These are phyloP conservation scores for Ilyonectria destructans DNA, from an alignment of 2,329 filamentous ascomycete genomes.

Conservation along the genomic window DNA sequence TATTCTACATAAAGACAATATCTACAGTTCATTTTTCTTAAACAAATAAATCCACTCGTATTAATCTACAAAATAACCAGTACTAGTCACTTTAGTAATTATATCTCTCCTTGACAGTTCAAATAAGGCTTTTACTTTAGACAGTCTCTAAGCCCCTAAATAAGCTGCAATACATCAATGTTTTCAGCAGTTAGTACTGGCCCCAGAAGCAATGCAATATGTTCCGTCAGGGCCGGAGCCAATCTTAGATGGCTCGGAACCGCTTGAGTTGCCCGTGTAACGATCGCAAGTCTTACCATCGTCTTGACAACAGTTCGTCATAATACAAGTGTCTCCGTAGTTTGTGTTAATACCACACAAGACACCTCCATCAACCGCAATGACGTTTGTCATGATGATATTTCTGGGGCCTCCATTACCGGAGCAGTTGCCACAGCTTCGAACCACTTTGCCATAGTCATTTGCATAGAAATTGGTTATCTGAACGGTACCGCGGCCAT, in stretches of 20 bases:
- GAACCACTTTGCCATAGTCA: conserved; percentile 66
- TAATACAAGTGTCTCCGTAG: conserved; percentile 46
- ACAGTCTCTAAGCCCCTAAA: too few relatives aligned
- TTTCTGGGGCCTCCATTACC: conserved; percentile 41
- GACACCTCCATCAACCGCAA: conserved; percentile 44
- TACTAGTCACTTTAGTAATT: too few relatives aligned
- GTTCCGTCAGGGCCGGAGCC: conserved; percentile 39
- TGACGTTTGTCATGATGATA: conserved; percentile 37
- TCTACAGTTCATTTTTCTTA: too few relatives aligned
- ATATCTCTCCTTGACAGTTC: too few relatives aligned
- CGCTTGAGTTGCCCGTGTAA: conserved; percentile 40
- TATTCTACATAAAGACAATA: too few relatives aligned
- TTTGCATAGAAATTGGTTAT: conserved; percentile 49
- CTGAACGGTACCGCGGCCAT: conserved; percentile 58
- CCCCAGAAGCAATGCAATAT: conserved; percentile 32
- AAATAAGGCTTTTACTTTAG: too few relatives aligned
- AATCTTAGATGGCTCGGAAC: conserved; percentile 41
- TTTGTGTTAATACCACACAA: conserved; percentile 46
- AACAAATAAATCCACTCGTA: too few relatives aligned
- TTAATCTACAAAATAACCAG: too few relatives aligned
- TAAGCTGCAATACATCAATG: too few relatives aligned
- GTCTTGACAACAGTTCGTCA: conserved; percentile 43
- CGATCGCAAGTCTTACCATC: conserved; percentile 41
- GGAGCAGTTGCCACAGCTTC: conserved; percentile 62
- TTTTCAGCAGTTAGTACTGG: conserved; percentile 34